A percentile compares a stretch with the other conserved stretches of the same genome.
Evolutionary conservation across 2,329 filamentous ascomycete genomes (phyloP).

Genomic region (Aspergillus oerlinghausenensis): DNA sequence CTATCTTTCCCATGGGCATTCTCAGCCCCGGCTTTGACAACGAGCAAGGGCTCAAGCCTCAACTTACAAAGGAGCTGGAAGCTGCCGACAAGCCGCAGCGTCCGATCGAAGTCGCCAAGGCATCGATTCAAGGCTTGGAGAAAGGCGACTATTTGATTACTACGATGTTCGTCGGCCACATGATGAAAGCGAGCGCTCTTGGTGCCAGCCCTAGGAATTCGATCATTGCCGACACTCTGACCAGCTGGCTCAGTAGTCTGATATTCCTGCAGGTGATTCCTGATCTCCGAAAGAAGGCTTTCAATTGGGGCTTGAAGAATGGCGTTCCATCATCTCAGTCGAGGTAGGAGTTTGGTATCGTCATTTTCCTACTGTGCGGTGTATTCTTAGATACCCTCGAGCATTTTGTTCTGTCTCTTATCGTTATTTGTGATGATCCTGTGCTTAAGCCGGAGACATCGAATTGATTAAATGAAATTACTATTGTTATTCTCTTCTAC

Average conservation of each 20-base stretch:
- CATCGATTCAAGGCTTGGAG: constrained; percentile 70
- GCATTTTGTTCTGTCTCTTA: constrained; percentile 8
- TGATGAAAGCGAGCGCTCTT: constrained; percentile 62
- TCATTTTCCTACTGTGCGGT: constrained; percentile 14
- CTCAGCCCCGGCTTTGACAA: constrained; percentile 66
- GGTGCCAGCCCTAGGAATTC: constrained; percentile 52
- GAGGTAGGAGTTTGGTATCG: constrained; percentile 5
- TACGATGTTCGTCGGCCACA: constrained; percentile 64
- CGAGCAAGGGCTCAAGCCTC: constrained; percentile 76
- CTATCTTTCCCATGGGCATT: constrained; percentile 82
- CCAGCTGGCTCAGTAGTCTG: constrained; percentile 50
- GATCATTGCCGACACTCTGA: constrained; percentile 51
- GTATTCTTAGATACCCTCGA: constrained; percentile 28
- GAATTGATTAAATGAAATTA: neutral
- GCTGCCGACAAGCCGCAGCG: constrained; percentile 74
- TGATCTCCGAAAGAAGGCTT: constrained; percentile 54
- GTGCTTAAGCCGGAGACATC: neutral
- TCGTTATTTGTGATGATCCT: neutral
- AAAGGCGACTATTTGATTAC: constrained; percentile 74
- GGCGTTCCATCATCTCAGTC: constrained; percentile 32
- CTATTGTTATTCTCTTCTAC: neutral
- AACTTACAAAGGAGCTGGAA: constrained; percentile 73
- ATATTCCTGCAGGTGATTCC: constrained; percentile 55
- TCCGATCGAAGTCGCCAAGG: constrained; percentile 69
- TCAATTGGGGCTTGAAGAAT: constrained; percentile 54